These are phyloP conservation scores for Suillus brevipes DNA, from an alignment of 768 basidiomycete genomes.

Conservation along the genomic window DNA sequence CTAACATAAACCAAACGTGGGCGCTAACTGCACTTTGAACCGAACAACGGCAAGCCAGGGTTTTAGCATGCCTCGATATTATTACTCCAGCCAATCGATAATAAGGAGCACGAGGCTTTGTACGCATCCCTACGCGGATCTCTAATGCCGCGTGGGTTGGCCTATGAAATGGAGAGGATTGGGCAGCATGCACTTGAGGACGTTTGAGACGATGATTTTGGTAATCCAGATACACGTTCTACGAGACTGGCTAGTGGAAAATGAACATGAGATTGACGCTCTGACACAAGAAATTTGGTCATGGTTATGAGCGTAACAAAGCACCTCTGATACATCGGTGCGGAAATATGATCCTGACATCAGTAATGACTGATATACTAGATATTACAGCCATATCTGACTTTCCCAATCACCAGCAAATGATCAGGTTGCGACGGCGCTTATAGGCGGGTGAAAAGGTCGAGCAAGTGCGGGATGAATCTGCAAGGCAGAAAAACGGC, in stretches of 20 bases:
- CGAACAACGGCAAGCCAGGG: too few species aligned
- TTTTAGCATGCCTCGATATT: too few species aligned
- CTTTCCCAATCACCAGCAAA: not conserved
- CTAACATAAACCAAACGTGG: too few species aligned
- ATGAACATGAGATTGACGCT: not conserved
- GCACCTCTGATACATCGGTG: not conserved
- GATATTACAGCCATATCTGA: not conserved
- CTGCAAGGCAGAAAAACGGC: not conserved
- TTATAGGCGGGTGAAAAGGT: not conserved
- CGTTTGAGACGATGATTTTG: not conserved
- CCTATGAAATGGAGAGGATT: not conserved
- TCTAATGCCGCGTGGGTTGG: not conserved
- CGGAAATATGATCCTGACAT: not conserved
- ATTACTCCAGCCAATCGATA: too few species aligned
- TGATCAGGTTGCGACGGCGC: not conserved
- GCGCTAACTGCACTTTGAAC: too few species aligned
- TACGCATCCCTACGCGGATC: not conserved
- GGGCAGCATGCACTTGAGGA: not conserved
- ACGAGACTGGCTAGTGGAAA: not conserved
- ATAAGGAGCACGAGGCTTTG: not conserved
- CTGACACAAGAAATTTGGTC: not conserved
- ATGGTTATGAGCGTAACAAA: not conserved
- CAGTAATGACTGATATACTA: not conserved
- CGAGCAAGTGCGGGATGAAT: not conserved
- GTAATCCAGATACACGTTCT: not conserved